A percentile compares a stretch with the other conserved stretches of the same genome.
phyloP scores from a whole-genome alignment of 352 stramenopile genomes.

The Plasmopara viticola region DNA sequence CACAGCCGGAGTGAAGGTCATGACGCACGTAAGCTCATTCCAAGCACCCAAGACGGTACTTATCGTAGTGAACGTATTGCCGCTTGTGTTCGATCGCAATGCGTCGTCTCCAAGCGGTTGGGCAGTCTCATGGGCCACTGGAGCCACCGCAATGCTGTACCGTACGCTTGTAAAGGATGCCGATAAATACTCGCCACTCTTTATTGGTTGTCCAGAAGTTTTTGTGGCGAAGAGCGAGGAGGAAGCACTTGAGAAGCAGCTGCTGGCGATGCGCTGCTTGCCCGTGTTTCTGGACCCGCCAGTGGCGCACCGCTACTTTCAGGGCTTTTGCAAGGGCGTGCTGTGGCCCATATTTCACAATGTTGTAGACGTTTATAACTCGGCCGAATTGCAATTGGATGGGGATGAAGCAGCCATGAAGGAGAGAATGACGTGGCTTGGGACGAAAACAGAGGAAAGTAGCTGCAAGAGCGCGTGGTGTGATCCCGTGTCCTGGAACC shows the following conservation, averaged over 20 bases:
- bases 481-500: constrained; percentile 42
- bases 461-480: constrained; percentile 10
- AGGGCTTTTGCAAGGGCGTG: constrained; percentile 96
- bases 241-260: constrained; percentile 61
- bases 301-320: constrained; percentile 68
- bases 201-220: constrained; percentile 70
- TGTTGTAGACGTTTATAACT: constrained; percentile 87
- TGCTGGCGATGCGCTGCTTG: constrained; percentile 58
- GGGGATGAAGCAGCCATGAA: too few species aligned
- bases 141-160: constrained; percentile 70
- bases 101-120: constrained; percentile 32
- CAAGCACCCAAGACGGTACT: constrained; percentile 46
- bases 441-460: constrained; percentile 19
- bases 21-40: constrained; percentile 1
- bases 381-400: constrained; percentile 59
- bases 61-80: constrained; percentile 76
- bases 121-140: constrained; percentile 65
- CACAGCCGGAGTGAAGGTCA: constrained; percentile 12
- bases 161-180: constrained; percentile 52
- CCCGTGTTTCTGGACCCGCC: constrained; percentile 50
- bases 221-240: constrained; percentile 40
- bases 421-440: constrained; percentile 3
- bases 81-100: constrained; percentile 61
- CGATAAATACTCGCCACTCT: constrained; percentile 53
- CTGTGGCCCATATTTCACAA: constrained; percentile 97